Conservation (phyloP, 345 rosid genomes). For the Moricandia arvensis region DNA sequence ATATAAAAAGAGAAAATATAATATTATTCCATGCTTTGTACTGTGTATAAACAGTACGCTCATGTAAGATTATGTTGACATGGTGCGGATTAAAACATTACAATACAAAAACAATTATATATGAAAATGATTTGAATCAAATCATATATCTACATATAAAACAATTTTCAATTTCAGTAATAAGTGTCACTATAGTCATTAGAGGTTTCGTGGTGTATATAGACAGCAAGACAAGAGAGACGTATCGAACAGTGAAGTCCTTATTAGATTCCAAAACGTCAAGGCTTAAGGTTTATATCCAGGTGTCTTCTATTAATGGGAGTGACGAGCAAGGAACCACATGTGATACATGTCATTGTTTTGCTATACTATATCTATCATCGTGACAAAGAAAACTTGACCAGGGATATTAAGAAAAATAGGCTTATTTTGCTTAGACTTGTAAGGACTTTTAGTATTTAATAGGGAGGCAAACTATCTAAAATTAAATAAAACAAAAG, state of each 20-base stretch:
- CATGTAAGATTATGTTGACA: background rate
- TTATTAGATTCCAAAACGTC: constrained; percentile 16
- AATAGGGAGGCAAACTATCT: background rate
- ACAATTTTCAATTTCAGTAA: background rate
- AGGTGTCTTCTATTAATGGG: constrained; percentile 14
- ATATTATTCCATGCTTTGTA: background rate
- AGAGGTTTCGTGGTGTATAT: background rate
- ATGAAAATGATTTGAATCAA: background rate
- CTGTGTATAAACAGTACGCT: constrained; percentile 8
- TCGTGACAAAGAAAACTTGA: constrained; percentile 9
- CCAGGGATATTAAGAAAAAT: constrained; percentile 8
- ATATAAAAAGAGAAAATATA: background rate
- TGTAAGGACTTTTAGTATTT: background rate
- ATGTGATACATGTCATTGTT: constrained; percentile 40
- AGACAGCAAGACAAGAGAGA: background rate
- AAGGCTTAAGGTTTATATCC: constrained; percentile 5
- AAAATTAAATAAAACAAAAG: background rate
- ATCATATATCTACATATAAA: background rate
- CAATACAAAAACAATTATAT: background rate
- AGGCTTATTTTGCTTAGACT: background rate
- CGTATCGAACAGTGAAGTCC: background rate
- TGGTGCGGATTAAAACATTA: background rate
- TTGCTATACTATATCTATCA: constrained; percentile 18
- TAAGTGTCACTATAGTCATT: background rate
- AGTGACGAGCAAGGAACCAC: constrained; percentile 25